Percentiles rank a stretch among this genome's conserved stretches.
Evolutionary conservation across 768 basidiomycete genomes (phyloP).

Genomic region (Rhizopogon vulgaris): DNA sequence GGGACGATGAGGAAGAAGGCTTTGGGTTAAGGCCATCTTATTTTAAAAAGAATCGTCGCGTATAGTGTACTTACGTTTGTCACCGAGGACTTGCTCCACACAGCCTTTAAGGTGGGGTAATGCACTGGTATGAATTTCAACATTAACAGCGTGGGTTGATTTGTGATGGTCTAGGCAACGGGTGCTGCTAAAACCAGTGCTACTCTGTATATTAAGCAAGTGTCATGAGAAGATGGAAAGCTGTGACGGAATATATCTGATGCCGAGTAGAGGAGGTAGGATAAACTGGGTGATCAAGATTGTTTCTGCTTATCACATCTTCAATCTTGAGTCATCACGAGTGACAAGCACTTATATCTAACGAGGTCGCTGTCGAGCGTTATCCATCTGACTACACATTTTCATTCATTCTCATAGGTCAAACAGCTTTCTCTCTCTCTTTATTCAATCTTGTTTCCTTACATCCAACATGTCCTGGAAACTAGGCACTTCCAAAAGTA

Average conservation of each 20-base stretch:
- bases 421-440: not conserved
- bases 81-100: not conserved
- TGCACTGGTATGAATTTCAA: no score
- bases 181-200: not conserved
- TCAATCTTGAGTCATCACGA: not conserved
- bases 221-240: not conserved
- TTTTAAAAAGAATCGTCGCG: not conserved
- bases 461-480: conserved; percentile 51
- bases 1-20: not conserved
- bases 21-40: not conserved
- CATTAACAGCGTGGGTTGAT: not conserved
- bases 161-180: no score
- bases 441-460: not conserved
- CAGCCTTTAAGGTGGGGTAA: not conserved
- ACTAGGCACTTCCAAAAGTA: conserved; percentile 34
- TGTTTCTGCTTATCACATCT: conserved; percentile 2
- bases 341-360: not conserved
- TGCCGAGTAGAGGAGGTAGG: not conserved
- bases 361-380: not conserved
- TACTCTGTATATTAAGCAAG: not conserved
- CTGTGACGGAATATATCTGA: not conserved
- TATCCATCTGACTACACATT: not conserved
- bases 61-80: not conserved
- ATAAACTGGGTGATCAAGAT: not conserved
- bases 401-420: not conserved